These are phyloP conservation scores for Platanthera guangdongensis DNA, from an alignment of 106 monocot genomes.

Conservation along the genomic window DNA sequence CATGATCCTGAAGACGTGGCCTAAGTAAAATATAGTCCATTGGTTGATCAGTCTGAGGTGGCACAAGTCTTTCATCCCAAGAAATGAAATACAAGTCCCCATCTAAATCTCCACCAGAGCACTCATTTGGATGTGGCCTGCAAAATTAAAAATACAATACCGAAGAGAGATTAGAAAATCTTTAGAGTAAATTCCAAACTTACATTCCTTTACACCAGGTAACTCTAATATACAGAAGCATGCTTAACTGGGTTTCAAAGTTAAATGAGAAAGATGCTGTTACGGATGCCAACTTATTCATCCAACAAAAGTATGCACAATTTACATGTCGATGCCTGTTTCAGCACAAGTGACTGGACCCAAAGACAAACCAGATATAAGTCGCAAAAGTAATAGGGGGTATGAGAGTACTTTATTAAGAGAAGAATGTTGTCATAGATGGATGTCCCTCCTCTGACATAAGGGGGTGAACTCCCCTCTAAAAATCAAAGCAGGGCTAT, in stretches of 20 bases:
- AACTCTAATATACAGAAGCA: background rate
- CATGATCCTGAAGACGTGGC: conserved; percentile 75
- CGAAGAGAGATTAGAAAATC: background rate
- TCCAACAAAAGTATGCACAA: no score
- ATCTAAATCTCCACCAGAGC: conserved; percentile 98
- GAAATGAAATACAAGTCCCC: conserved; percentile 79
- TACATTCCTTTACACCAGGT: background rate
- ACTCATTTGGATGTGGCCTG: conserved; percentile 99
- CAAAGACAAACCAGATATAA: no score
- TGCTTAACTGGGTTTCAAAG: background rate
- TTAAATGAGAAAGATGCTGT: background rate
- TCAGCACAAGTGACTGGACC: no score
- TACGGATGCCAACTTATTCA: no score
- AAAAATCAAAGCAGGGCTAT: no score
- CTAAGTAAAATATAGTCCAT: conserved; percentile 83
- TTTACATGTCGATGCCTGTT: no score
- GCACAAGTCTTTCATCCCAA: conserved; percentile 86
- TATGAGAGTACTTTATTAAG: no score
- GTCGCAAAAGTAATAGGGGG: no score
- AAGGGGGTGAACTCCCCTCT: no score
- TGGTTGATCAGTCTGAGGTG: conserved; percentile 44
- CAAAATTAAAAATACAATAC: background rate
- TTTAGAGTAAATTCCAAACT: background rate
- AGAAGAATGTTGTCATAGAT: no score
- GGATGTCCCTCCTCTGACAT: no score